phyloP scores from a whole-genome alignment of 768 basidiomycete genomes.

The Sarcodon aspratus region DNA sequence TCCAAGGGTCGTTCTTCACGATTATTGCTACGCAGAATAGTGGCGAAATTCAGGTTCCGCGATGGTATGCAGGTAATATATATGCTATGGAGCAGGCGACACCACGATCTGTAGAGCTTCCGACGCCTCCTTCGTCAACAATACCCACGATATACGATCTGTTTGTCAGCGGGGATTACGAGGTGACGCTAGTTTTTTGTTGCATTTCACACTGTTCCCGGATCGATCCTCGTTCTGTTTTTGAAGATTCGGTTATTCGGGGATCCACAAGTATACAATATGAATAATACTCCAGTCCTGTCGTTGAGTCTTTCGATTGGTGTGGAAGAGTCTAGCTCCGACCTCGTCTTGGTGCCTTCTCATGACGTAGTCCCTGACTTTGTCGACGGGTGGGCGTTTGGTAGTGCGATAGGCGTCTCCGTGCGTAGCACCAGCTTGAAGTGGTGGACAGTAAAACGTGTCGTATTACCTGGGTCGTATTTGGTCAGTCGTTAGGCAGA shows the following conservation, averaged over 20 bases:
- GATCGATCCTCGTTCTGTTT: neutral
- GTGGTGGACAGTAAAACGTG: constrained; percentile 41
- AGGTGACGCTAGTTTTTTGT: constrained; percentile 30
- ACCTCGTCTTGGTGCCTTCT: constrained; percentile 30
- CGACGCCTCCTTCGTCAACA: constrained; percentile 27
- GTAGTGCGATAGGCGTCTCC: constrained; percentile 55
- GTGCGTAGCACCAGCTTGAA: constrained; percentile 34
- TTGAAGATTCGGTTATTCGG: constrained; percentile 74
- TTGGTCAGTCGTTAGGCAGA: constrained; percentile 1
- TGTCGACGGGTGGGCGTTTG: constrained; percentile 66
- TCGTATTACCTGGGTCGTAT: constrained; percentile 8
- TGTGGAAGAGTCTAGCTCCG: constrained; percentile 24
- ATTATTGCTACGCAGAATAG: constrained; percentile 33
- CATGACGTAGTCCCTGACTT: constrained; percentile 58
- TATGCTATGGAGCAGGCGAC: constrained; percentile 52
- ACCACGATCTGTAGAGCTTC: constrained; percentile 37
- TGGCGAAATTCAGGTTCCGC: constrained; percentile 20
- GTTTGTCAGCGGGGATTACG: constrained; percentile 75
- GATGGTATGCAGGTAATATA: constrained; percentile 85
- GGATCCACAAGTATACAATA: constrained; percentile 36
- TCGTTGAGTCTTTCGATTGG: constrained; percentile 39
- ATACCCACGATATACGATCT: constrained; percentile 49
- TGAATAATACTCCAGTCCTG: constrained; percentile 36
- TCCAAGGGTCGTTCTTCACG: constrained; percentile 70
- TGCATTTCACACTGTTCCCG: neutral